Evolutionary conservation across 2,329 filamentous ascomycete species (phyloP).

Genomic region (Penicillium brasilianum): DNA sequence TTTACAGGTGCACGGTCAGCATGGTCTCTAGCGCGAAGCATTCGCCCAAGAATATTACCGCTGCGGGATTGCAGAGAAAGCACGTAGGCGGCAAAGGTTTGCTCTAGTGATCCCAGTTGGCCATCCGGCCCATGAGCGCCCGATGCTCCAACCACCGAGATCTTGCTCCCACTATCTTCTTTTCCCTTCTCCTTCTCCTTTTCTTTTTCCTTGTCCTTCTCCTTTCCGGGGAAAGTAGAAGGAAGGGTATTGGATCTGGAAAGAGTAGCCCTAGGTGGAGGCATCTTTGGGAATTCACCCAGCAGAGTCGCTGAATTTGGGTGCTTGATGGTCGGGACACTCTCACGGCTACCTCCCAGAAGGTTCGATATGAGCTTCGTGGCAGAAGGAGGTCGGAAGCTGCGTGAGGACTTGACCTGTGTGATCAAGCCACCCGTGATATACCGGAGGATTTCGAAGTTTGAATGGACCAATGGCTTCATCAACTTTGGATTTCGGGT

Average conservation of each 20-base stretch:
- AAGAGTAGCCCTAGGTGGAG: conserved; percentile 41
- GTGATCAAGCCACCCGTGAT: conserved; percentile 67
- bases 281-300: conserved; percentile 52
- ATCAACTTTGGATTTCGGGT: conserved; percentile 56
- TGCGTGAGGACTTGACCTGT: conserved; percentile 63
- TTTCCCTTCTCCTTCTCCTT: conserved; percentile 43
- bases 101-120: conserved; percentile 75
- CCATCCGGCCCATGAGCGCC: conserved; percentile 61
- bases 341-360: conserved; percentile 63
- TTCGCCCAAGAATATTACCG: conserved; percentile 81
- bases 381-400: conserved; percentile 79
- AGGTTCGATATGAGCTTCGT: conserved; percentile 89
- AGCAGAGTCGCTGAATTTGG: conserved; percentile 45
- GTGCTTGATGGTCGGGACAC: conserved; percentile 40
- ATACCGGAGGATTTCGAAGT: conserved; percentile 75
- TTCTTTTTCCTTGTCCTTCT: conserved; percentile 45
- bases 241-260: conserved; percentile 52
- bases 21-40: conserved; percentile 69
- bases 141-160: conserved; percentile 60
- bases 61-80: conserved; percentile 82
- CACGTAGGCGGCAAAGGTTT: conserved; percentile 82
- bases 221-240: conserved; percentile 55
- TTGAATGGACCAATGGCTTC: conserved; percentile 73
- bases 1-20: conserved; percentile 83
- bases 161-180: conserved; percentile 37